phyloP scores from a whole-genome alignment of 1,284 basidiomycete genomes.

The Cryptococcus amylolentus region DNA sequence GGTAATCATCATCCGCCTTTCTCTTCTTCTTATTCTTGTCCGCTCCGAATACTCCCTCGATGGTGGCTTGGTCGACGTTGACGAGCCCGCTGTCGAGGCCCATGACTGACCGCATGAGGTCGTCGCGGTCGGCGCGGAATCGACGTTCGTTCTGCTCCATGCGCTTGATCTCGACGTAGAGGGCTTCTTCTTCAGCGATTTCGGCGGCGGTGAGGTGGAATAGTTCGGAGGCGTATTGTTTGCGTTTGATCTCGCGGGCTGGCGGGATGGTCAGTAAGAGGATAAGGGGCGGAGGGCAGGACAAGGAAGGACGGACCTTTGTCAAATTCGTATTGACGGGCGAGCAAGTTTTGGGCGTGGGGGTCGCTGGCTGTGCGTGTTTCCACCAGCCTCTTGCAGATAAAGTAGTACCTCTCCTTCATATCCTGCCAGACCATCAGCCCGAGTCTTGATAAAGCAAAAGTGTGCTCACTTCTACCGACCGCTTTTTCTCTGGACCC shows the following conservation, averaged over 20 bases:
- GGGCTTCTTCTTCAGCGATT: constrained; percentile 90
- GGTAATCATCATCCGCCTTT: constrained; percentile 32
- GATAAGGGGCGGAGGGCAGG: neutral
- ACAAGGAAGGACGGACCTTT: constrained; percentile 58
- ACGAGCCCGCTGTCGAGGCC: constrained; percentile 81
- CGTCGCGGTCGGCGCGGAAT: constrained; percentile 86
- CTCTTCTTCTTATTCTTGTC: constrained; percentile 49
- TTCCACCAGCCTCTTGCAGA: constrained; percentile 82
- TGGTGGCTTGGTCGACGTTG: constrained; percentile 51
- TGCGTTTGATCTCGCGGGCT: constrained; percentile 86
- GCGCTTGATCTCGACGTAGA: constrained; percentile 90
- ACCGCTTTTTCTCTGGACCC: constrained; percentile 51
- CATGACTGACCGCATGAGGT: constrained; percentile 75
- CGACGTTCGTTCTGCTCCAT: constrained; percentile 87
- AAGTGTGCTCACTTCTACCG: constrained; percentile 60
- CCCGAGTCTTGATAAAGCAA: neutral
- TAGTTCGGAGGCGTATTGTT: constrained; percentile 79
- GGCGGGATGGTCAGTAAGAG: constrained; percentile 9
- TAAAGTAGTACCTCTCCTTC: constrained; percentile 90
- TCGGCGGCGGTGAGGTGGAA: constrained; percentile 83
- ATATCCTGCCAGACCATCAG: constrained; percentile 63
- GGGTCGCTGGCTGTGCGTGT: constrained; percentile 77
- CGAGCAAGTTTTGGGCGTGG: constrained; percentile 60
- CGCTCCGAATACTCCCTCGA: constrained; percentile 47
- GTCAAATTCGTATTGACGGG: constrained; percentile 76